Percentiles rank a stretch among this genome's conserved stretches.
Evolutionary conservation across 768 basidiomycete species (phyloP).

Genomic region (Clitopilus passeckerianus): DNA sequence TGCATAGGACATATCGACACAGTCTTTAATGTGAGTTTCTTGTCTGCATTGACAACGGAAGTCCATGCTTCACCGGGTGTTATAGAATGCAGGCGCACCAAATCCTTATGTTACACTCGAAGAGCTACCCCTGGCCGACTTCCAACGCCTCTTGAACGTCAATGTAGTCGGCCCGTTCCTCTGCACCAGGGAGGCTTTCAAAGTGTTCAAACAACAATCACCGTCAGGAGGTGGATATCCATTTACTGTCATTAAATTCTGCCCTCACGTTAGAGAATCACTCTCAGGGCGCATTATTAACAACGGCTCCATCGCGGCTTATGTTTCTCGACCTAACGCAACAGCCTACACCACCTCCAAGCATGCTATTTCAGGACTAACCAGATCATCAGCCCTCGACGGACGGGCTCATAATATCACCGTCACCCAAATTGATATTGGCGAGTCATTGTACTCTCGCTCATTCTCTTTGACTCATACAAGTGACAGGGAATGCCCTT

Average conservation of each 20-base stretch:
- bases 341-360: conserved; percentile 73
- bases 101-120: conserved; percentile 49
- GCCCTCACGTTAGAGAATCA: not conserved
- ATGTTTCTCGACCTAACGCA: conserved; percentile 61
- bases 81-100: conserved; percentile 71
- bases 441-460: conserved; percentile 26
- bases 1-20: conserved; percentile 60
- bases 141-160: conserved; percentile 61
- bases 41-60: not conserved
- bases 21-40: conserved; percentile 65
- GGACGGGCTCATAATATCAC: conserved; percentile 71
- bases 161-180: conserved; percentile 74
- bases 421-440: conserved; percentile 81
- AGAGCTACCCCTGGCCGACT: conserved; percentile 52
- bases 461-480: not conserved
- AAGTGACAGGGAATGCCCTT: conserved; percentile 57
- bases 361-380: conserved; percentile 74
- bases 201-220: conserved; percentile 64
- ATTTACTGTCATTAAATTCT: not conserved
- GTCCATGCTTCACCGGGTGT: not conserved
- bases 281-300: conserved; percentile 71
- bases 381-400: conserved; percentile 73
- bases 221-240: conserved; percentile 59
- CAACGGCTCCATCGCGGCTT: conserved; percentile 77
- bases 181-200: conserved; percentile 73